Percentiles rank a stretch among this genome's conserved stretches.
Conservation (phyloP, 2,329 filamentous ascomycete species). For the Penicillium sp. region DNA sequence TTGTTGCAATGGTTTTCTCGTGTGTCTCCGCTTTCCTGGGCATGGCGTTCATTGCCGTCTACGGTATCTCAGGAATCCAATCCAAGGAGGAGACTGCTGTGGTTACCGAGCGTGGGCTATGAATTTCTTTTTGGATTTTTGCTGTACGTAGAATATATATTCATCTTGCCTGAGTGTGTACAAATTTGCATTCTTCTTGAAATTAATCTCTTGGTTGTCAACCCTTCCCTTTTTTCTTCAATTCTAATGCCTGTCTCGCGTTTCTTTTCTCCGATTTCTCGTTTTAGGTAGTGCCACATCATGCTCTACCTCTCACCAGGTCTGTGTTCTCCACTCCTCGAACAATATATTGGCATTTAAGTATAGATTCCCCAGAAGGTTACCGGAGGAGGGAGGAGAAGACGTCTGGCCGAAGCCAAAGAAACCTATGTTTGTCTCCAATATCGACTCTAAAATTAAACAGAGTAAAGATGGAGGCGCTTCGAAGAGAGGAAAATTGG, state of each 20-base stretch:
- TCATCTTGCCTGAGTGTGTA: neutral
- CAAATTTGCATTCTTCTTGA: neutral
- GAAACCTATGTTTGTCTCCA: no score
- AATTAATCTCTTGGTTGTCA: neutral
- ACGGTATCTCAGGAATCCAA: conserved; percentile 37
- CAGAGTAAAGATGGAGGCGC: no score
- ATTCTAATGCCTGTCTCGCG: neutral
- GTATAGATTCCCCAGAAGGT: no score
- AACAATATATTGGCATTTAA: no score
- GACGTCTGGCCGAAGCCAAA: no score
- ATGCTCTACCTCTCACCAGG: no score
- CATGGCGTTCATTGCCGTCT: conserved; percentile 65
- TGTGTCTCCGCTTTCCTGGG: conserved; percentile 66
- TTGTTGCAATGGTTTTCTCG: conserved; percentile 72
- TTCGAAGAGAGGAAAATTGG: no score
- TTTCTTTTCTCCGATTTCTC: no score
- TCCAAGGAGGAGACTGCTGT: neutral
- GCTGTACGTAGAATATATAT: neutral
- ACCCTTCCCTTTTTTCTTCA: neutral
- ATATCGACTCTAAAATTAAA: no score
- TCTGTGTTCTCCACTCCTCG: no score
- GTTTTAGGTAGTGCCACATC: no score
- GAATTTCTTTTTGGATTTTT: neutral
- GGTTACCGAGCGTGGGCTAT: neutral
- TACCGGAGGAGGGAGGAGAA: no score